Conservation (phyloP, 2,329 filamentous ascomycete species). For the Diaporthe sp. region DNA sequence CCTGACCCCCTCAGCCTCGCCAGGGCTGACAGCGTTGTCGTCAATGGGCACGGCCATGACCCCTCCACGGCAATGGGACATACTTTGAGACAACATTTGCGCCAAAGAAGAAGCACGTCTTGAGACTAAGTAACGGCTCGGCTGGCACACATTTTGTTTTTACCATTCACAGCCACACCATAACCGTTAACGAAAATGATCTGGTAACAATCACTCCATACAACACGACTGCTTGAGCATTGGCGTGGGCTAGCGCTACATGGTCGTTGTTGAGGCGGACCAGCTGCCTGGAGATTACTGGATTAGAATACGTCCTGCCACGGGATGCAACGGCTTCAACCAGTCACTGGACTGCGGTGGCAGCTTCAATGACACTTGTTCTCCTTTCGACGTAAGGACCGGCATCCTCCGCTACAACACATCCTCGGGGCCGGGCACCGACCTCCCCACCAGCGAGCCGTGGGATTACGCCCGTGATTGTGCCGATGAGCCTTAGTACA, state of each 20-base stretch:
- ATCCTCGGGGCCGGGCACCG: conserved; percentile 27
- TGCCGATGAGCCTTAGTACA: conserved; percentile 12
- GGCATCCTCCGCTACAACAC: conserved; percentile 38
- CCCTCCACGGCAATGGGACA: conserved; percentile 32
- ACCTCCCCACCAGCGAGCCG: conserved; percentile 30
- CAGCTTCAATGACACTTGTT: conserved; percentile 26
- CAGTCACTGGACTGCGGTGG: conserved; percentile 9
- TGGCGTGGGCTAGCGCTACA: conserved; percentile 48
- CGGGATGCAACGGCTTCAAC: conserved; percentile 35
- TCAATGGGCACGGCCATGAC: conserved; percentile 47
- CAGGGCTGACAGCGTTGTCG: conserved; percentile 45
- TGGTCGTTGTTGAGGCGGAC: conserved; percentile 52
- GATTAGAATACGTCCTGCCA: conserved; percentile 40
- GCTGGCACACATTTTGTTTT: conserved; percentile 50
- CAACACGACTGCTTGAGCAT: conserved; percentile 27
- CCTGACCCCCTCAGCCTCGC: conserved; percentile 4
- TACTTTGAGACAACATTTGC: conserved; percentile 38
- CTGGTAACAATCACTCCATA: conserved; percentile 56
- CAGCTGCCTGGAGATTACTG: conserved; percentile 38
- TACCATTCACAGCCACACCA: conserved; percentile 57
- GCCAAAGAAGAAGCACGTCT: conserved; percentile 52
- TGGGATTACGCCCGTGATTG: conserved; percentile 22
- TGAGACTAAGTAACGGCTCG: conserved; percentile 56
- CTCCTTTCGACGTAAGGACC: conserved; percentile 33
- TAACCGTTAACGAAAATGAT: conserved; percentile 58